Evolutionary conservation across 257 asterid species (phyloP), one percentile per base, ranked within the genome.

Genomic region (Primulina tabacum): DNA sequence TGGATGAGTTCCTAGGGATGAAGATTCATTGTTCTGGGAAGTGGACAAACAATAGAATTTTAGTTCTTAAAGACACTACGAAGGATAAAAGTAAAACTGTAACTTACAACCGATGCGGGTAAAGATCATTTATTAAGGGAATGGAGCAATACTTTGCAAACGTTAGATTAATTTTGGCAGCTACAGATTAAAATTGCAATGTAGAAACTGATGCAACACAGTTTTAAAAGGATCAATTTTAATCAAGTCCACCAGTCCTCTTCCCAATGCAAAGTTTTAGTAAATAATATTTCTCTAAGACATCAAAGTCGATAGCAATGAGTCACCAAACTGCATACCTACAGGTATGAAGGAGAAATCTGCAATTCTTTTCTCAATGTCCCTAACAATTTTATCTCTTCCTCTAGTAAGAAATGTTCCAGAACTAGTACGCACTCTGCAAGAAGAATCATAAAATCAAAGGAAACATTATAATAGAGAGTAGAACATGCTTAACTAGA

Each of bases 391-490:
- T 75, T 94, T 83, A 75, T 94, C 98, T 69, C 90, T 89, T 28
- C 93, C 98, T 83, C 99, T 86, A 26, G 77, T 61, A 60, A 94
- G 96, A 83, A 94, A 94, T 71, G 97, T 94, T 73, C 98, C 99
- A 57, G 97, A 91, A 84, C 99, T 91, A 16, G 99, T 94, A 28
- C 99, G 98, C 60, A 91, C 97, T 63, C 98, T 91, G 90, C 71
- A 74, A 43, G 65, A 62, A 34, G 37, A 52, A 69, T 35, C 29
- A 12, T 7, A 68, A 71, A 55, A 68, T 58, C 11, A n/a, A 11
- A 26, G 64, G 6, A 43, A 60, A 66, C 24, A 21, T 63, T 57
- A 64, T 26, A 11, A 64, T 8, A 70, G 34, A 43, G 34, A 7
- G 65, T 28, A 8, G 0, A 30, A 33, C 56, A 69, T 53, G 43